Base-by-base conservation (phyloP, 169 alveolate species). In the Eimeria acervulina region DNA sequence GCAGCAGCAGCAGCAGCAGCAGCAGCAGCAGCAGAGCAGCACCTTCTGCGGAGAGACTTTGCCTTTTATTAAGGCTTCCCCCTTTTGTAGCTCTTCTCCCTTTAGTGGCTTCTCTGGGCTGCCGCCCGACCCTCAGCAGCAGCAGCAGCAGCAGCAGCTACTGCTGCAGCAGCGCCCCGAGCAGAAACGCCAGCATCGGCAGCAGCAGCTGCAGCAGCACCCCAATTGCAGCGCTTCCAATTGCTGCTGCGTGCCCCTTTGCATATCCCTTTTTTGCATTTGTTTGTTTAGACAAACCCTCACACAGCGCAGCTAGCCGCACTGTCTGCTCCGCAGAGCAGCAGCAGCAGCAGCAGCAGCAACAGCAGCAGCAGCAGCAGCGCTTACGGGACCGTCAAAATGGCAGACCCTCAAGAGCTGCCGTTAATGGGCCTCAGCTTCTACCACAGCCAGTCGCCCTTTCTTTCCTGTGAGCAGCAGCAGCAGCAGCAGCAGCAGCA, bases 401-500 rank as follows among this genome's bases (percentile, higher is more conserved):
- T 81, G 90, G 1, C 90, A 47, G 90, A 42, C 12, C 19, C 68
- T n/a, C 72, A 81, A 55, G 90, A 81, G 72, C 63, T n/a, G 8
- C 38, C 63, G 23, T 42, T 15, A 17, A 47, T 26, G 51, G 52
- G 70, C 90, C 90, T 81, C 38, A 44, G 90, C 17, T 81, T 81
- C 28, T 81, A 42, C 70, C 90, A 81, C 90, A 42, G 72, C 38
- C 42, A 47, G 26, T 81, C 90, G 8, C 90, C 90, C 19, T 81
- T 81, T 44, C 90, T 81, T 28, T 44, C 90, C 36, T 21, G 72
- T n/a, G 90, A 81, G 23, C 72, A 81, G 90, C 72, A 47, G 68
- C 90, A 81, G 47, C 47, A 47, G 72, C 47, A 33, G 90, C 72
- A 33, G 17, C 44, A 44, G 44, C 40, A 44, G 47, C 40, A 47